Evolutionary conservation across 257 asterid species (phyloP).

Genomic region (Orobanche coerulescens): DNA sequence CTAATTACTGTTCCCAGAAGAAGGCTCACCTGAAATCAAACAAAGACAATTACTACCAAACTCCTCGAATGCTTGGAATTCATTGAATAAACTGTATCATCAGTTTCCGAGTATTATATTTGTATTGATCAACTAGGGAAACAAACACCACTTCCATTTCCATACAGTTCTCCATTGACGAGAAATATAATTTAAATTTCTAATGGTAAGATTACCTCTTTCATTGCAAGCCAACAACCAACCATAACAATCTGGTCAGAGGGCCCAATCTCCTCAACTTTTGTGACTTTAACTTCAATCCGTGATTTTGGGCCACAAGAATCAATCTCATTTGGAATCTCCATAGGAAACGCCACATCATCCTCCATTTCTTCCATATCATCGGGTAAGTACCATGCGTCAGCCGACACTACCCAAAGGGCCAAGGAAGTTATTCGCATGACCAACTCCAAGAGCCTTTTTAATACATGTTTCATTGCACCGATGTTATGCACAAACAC

Average conservation of each 20-base stretch:
- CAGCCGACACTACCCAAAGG: slow-evolving; percentile 95
- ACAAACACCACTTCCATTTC: not conserved
- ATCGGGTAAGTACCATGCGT: slow-evolving; percentile 77
- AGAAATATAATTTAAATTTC: slow-evolving; percentile 12
- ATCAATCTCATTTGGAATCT: slow-evolving; percentile 35
- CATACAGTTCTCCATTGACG: not conserved
- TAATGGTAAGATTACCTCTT: slow-evolving; percentile 55
- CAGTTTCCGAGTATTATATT: slow-evolving; percentile 2
- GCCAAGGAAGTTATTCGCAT: slow-evolving; percentile 83
- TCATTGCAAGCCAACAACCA: slow-evolving; percentile 99
- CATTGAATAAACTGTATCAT: not conserved
- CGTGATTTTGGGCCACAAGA: slow-evolving; percentile 29
- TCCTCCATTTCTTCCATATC: slow-evolving; percentile 70
- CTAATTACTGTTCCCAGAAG: slow-evolving; percentile 88
- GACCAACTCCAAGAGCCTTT: slow-evolving; percentile 77
- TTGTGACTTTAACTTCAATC: slow-evolving; percentile 32
- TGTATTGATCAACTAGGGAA: slow-evolving; percentile 4
- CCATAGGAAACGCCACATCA: slow-evolving; percentile 45
- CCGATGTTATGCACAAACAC: slow-evolving; percentile 31
- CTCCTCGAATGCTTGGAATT: not conserved
- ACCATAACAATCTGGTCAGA: slow-evolving; percentile 90
- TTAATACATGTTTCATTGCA: slow-evolving; percentile 52
- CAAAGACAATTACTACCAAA: slow-evolving; percentile 8
- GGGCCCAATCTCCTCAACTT: slow-evolving; percentile 37
- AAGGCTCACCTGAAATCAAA: slow-evolving; percentile 79